Evolutionary conservation across 2,329 filamentous ascomycete genomes (phyloP).

Genomic region (Colletotrichum destructivum): DNA sequence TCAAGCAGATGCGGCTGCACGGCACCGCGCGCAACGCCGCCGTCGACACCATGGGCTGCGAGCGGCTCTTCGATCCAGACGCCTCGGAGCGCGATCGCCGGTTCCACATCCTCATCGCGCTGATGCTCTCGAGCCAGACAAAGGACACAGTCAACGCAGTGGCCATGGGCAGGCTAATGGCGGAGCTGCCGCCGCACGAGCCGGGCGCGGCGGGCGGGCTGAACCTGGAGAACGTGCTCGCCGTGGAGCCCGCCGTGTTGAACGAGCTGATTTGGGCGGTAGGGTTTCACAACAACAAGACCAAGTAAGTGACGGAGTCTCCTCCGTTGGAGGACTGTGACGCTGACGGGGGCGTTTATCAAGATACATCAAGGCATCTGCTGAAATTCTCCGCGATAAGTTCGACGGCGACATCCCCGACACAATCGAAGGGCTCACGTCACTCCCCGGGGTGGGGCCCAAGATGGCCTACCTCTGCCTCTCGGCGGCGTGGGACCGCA

Average conservation of each 20-base stretch:
- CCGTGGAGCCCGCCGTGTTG: conserved; percentile 74
- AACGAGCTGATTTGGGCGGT: conserved; percentile 87
- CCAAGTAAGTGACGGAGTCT: conserved; percentile 67
- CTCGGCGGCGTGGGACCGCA: conserved; percentile 76
- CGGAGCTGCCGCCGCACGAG: conserved; percentile 72
- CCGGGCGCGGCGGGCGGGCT: conserved; percentile 67
- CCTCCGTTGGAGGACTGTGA: no score
- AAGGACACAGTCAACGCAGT: conserved; percentile 92
- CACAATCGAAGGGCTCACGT: conserved; percentile 81
- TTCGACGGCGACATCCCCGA: conserved; percentile 85
- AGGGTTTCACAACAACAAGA: conserved; percentile 97
- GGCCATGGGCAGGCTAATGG: conserved; percentile 85
- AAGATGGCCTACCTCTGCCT: conserved; percentile 96
- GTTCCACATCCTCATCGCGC: conserved; percentile 87
- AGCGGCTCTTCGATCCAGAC: conserved; percentile 74
- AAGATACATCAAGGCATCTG: conserved; percentile 79
- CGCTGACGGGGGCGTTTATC: neutral
- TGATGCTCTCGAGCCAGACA: conserved; percentile 95
- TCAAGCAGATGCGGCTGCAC: conserved; percentile 80
- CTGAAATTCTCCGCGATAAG: conserved; percentile 79
- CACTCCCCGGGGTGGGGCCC: conserved; percentile 88
- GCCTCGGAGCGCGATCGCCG: conserved; percentile 72
- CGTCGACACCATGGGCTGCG: conserved; percentile 98
- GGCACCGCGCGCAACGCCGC: conserved; percentile 79
- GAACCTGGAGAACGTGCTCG: conserved; percentile 83